These are phyloP conservation scores for Leishmania martiniquensis DNA, from an alignment of 208 protist genomes.

Conservation along the genomic window DNA sequence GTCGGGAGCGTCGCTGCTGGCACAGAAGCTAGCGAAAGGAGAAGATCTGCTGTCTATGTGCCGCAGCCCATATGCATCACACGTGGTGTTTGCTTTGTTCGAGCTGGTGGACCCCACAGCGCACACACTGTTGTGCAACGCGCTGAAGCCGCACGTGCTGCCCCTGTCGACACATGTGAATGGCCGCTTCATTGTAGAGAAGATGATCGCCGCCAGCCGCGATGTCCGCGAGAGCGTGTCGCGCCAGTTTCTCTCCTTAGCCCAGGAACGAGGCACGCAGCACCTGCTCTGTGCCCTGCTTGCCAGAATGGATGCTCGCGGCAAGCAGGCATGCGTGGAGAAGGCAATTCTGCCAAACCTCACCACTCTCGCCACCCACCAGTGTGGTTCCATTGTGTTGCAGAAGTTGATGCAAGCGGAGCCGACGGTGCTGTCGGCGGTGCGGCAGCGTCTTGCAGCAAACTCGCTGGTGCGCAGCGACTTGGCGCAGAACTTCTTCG, in stretches of 20 bases:
- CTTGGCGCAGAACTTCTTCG: slow-evolving; percentile 82
- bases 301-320: slow-evolving; percentile 66
- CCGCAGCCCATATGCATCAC: slow-evolving; percentile 67
- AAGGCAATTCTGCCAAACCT: slow-evolving; percentile 57
- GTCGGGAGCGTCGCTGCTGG: slow-evolving; percentile 49
- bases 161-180: slow-evolving; percentile 76
- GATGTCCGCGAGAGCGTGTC: slow-evolving; percentile 82
- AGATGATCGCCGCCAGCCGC: slow-evolving; percentile 69
- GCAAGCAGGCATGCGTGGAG: slow-evolving; percentile 58
- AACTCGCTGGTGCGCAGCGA: slow-evolving; percentile 59
- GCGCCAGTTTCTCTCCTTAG: slow-evolving; percentile 66
- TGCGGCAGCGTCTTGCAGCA: slow-evolving; percentile 42
- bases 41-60: slow-evolving; percentile 72
- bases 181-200: slow-evolving; percentile 89
- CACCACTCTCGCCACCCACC: slow-evolving; percentile 54
- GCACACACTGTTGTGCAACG: slow-evolving; percentile 70
- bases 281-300: slow-evolving; percentile 79
- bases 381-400: slow-evolving; percentile 72
- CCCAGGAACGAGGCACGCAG: slow-evolving; percentile 77
- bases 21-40: slow-evolving; percentile 55
- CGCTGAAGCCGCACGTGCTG: slow-evolving; percentile 60
- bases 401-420: slow-evolving; percentile 86
- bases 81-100: slow-evolving; percentile 79
- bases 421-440: slow-evolving; percentile 44
- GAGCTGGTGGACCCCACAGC: slow-evolving; percentile 71